Percentiles rank a stretch among this genome's conserved stretches.
Conservation (phyloP, 2,329 filamentous ascomycete species). For the Diaporthe capsici region DNA sequence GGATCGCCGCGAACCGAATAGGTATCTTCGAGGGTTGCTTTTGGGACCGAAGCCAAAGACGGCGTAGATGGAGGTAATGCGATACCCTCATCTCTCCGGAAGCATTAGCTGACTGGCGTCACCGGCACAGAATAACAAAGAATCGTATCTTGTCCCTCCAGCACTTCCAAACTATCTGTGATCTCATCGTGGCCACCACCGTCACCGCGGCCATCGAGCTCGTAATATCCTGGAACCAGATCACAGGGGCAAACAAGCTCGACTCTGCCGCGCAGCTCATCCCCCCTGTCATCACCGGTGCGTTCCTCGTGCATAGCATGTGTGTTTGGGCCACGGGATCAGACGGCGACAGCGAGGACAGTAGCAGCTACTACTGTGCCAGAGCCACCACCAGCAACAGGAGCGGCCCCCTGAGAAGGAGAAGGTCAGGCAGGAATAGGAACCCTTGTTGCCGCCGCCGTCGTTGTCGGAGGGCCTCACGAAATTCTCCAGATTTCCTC, state of each 20-base stretch:
- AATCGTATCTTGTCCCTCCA: slow-evolving; percentile 39
- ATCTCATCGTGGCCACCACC: slow-evolving; percentile 42
- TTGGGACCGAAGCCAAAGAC: slow-evolving; percentile 27
- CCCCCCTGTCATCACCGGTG: slow-evolving; percentile 37
- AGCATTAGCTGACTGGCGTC: background rate
- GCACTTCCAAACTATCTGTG: slow-evolving; percentile 43
- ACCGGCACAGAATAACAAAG: slow-evolving; percentile 32
- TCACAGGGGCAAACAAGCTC: slow-evolving; percentile 50
- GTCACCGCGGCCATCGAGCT: slow-evolving; percentile 45
- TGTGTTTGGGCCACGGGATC: slow-evolving; percentile 32
- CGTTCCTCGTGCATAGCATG: slow-evolving; percentile 33
- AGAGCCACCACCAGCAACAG: background rate
- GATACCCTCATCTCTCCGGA: no score
- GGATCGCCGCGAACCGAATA: slow-evolving; percentile 14
- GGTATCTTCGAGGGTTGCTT: slow-evolving; percentile 36
- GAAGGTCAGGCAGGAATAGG: background rate
- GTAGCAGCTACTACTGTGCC: background rate
- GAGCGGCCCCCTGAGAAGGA: background rate
- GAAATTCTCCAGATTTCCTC: background rate
- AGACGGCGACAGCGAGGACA: slow-evolving; percentile 5
- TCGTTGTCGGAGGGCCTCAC: background rate
- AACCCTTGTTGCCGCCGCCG: background rate
- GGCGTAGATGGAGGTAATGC: slow-evolving; percentile 35
- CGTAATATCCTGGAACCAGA: slow-evolving; percentile 44
- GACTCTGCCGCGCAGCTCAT: slow-evolving; percentile 44